Evolutionary conservation across 2,329 filamentous ascomycete species (phyloP), one percentile per base, ranked within the genome.

Genomic region (Beauveria brongniartii): DNA sequence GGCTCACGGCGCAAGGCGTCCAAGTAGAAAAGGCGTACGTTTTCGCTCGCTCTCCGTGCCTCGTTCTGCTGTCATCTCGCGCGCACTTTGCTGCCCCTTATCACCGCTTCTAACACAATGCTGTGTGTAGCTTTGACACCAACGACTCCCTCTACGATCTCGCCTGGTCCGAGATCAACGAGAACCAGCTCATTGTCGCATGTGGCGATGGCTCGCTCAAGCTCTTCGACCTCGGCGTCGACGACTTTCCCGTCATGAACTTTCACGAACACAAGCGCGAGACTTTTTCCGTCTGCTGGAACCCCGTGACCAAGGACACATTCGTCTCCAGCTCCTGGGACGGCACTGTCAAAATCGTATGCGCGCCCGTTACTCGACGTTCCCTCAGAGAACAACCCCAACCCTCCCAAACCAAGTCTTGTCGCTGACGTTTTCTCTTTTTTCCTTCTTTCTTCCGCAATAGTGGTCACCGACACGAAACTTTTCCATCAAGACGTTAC

Each of bases 91-190:
- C 10, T 18, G 2, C 20, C n/a, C 9, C 16, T 14, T 3, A 28
- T 24, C 26, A 7, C 5, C 28, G 3, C 14, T 47, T 34, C 41
- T 56, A 22, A 56, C 28, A 22, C 41, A 18, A 14, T 14, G 28
- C 20, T 46, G 24, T 2, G 24, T 24, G 20, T 66, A 93, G 90
- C 71, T 99, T 93, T 77, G 93, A 97, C 70, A 99, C 94, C 12
- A 95, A 97, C 78, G 94, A 99, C 74, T 90, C 92, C 50, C 88
- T 97, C 65, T 99, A 96, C 75, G 94, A 99, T 75, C 81, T 94
- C 58, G 84, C 92, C 28, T 97, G 94, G 92, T 96, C 92, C 20
- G 94, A 99, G 78, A 85, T 91, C 67, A 92, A 99, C 78, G 93
- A 97, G 77, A 96, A 94, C 75, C 94, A 99, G 77, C 79, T 97